Evolutionary conservation across 352 stramenopile species (phyloP), one percentile per base, ranked within the genome.

Genomic region (Globisporangium irregulare): DNA sequence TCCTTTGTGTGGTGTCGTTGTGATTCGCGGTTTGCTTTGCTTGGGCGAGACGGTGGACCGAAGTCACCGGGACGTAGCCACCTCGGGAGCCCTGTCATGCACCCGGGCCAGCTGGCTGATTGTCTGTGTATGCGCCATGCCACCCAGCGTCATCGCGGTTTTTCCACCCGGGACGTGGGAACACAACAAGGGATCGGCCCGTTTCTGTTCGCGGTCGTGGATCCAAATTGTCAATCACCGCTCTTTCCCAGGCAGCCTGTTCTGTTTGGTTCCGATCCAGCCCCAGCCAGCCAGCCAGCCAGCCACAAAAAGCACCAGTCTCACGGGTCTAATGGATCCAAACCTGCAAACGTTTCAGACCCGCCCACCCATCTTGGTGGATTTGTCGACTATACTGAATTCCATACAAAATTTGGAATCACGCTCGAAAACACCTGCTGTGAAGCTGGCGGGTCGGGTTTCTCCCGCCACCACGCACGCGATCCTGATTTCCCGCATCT

Each of bases 111-210:
- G 55, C 27, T 61, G 55, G 55, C 27, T 61, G 55, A 20, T 22
- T 18, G 41, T 15, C 41, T n/a, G 50, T 46, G 24, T 62, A 67
- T 67, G 62, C 62, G 62, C 62, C 62, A 68, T 68, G 63, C 29
- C 50, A n/a, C 46, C 29, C 46, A 66, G 60, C 53, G 51, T 59
- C 62, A 60, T 15, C 62, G 41, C 36, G 14, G 12, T 25, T 58
- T 64, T 15, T 50, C 22, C 20, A 4, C 18, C 25, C 34, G 15
- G 43, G 6, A 43, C 10, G 34, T 53, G n/a, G 32, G 56, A 36
- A 46, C 29, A 34, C 27, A 62, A 48, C 20, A 38, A 51, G 27
- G 38, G 25, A 50, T 34, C 20, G 58, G 18, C 50, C 58, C 41
- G 27, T 32, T 25, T 65, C 43, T 64, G 36, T 55, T 24, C 34